Evolutionary conservation across 345 rosid species (phyloP).

Genomic region (Camelina hispida): DNA sequence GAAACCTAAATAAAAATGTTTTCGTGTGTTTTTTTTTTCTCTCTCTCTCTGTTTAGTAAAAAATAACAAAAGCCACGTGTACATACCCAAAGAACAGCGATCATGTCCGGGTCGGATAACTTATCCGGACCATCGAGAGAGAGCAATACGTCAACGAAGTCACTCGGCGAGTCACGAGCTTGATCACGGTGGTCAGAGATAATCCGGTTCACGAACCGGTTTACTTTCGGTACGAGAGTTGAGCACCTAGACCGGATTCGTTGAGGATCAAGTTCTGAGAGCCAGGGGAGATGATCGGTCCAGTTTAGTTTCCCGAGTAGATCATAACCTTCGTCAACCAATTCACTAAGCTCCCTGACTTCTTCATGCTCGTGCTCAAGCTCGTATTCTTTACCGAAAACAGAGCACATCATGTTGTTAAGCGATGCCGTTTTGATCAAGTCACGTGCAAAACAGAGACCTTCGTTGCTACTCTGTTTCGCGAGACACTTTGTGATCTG

Average conservation of each 20-base stretch:
- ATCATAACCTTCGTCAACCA: conserved; percentile 79
- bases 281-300: conserved; percentile 75
- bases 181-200: conserved; percentile 58
- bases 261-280: conserved; percentile 66
- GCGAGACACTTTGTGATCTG: conserved; percentile 51
- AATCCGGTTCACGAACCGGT: conserved; percentile 63
- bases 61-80: not conserved
- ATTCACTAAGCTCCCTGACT: conserved; percentile 50
- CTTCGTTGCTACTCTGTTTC: conserved; percentile 24
- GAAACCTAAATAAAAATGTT: not conserved
- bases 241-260: conserved; percentile 70
- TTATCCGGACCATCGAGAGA: conserved; percentile 62
- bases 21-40: not conserved
- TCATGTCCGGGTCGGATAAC: conserved; percentile 62
- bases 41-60: not conserved
- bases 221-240: conserved; percentile 65
- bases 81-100: conserved; percentile 86
- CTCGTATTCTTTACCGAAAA: conserved; percentile 63
- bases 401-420: conserved; percentile 74
- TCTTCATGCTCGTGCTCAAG: conserved; percentile 48
- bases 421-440: conserved; percentile 70
- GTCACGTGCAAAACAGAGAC: conserved; percentile 49
- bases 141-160: conserved; percentile 73
- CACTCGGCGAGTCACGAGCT: conserved; percentile 40
- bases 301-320: conserved; percentile 67